Base-by-base conservation (phyloP, 768 basidiomycete genomes). In the Tephrocybe sp. region DNA sequence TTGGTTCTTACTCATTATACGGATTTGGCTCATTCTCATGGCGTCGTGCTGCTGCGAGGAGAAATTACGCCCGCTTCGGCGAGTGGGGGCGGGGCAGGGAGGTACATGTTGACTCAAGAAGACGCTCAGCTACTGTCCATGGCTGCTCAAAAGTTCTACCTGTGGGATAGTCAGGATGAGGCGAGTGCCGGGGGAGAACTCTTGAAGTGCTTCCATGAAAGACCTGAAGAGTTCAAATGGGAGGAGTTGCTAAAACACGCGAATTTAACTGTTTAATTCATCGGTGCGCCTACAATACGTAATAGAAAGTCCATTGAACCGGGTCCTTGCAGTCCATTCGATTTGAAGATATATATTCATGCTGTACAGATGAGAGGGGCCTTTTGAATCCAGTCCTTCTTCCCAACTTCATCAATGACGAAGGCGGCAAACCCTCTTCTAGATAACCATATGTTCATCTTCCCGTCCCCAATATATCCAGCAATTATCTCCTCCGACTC, bases 1-100 rank as follows among this genome's bases (percentile, higher is more conserved):
- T 77, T 99, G 21, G 88, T 89, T 19, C 61, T 98, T 31, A 98
- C 95, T 4, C 83, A 91, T 66, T 98, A 98, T 68, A 87, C 95
- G 42, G 95, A 98, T 60, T 71, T 99, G 5, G 82, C 85, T 1
- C 66, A 77, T 22, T 84, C 88, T 4, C 92, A 98, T 60, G 84
- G 82, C 9, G 64, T 89, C 37, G 91, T 98, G 2, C 80, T 99
- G 4, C 74, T 98, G 68, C 77, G 93, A 15, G 97, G 96, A 18
- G 95, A 98, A 69, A 85, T 98, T 52, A 92, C 92, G 0, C 84
- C 90, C 1, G 77, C 84, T 1, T 67, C 81, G 12, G 65, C 73
- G 15, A 64, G 66, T 25, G 62, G 65, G 26, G 60, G 57, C 8
- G 59, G 59, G 12, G 69, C 75, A 39, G 74, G 70, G 49, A 69